Evolutionary conservation across 2,329 filamentous ascomycete species (phyloP).

Genomic region (Trichoderma arundinaceum): DNA sequence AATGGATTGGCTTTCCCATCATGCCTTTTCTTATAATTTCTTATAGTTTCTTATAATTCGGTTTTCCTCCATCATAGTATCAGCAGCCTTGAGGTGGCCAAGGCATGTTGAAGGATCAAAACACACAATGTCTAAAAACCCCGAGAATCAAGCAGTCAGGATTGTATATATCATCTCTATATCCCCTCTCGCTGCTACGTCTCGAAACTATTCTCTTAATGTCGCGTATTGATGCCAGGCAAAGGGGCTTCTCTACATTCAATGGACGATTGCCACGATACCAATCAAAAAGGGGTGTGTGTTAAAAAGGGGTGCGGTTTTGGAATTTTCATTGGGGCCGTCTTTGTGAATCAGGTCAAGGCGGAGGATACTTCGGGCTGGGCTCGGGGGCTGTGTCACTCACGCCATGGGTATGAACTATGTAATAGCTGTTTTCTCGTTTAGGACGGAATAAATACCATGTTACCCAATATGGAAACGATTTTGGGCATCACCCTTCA

Average conservation of each 20-base stretch:
- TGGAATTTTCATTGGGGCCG: background rate
- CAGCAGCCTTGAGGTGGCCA: background rate
- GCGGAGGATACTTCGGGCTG: background rate
- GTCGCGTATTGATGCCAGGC: background rate
- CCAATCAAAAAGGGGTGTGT: constrained; percentile 1
- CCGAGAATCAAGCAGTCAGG: background rate
- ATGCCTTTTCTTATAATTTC: background rate
- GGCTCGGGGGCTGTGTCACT: constrained; percentile 5
- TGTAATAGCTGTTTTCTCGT: background rate
- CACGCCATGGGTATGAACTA: background rate
- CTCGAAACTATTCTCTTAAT: background rate
- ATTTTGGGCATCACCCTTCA: background rate
- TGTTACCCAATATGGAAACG: background rate
- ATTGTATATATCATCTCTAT: background rate
- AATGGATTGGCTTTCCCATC: background rate
- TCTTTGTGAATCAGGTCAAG: background rate
- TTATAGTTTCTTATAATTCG: background rate
- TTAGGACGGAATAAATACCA: background rate
- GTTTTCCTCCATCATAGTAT: background rate
- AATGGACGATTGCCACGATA: background rate
- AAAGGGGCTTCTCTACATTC: background rate
- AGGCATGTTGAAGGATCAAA: background rate
- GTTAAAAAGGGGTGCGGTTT: background rate
- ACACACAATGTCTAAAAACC: background rate
- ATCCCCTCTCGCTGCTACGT: background rate